Conservation (phyloP, 2,329 filamentous ascomycete genomes). For the Ambrosiella xylebori region DNA sequence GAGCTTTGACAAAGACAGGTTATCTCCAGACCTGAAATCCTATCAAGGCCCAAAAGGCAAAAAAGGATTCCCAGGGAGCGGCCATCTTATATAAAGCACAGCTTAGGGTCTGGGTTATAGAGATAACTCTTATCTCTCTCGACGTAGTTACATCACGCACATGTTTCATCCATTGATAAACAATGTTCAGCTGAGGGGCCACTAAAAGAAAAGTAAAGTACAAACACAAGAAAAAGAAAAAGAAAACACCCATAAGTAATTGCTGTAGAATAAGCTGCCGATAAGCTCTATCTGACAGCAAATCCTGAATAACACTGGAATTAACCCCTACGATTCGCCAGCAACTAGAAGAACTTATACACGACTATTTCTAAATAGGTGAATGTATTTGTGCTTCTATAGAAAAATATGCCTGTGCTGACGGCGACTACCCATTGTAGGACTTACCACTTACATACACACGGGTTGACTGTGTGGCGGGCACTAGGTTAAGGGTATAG, state of each 20-base stretch:
- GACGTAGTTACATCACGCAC: not conserved
- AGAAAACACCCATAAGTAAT: not conserved
- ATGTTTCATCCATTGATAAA: not conserved
- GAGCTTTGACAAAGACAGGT: not conserved
- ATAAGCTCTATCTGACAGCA: not conserved
- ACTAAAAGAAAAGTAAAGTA: no score
- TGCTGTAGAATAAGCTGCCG: not conserved
- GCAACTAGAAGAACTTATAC: no score
- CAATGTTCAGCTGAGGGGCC: not conserved
- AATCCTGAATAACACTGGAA: not conserved
- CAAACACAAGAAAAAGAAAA: no score
- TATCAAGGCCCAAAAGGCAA: not conserved
- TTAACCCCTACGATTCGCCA: not conserved
- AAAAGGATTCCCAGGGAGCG: not conserved
- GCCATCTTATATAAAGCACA: not conserved
- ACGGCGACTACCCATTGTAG: not conserved
- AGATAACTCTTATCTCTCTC: not conserved
- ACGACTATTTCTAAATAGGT: not conserved
- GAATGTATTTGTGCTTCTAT: not conserved
- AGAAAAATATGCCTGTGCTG: not conserved
- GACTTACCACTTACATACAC: not conserved
- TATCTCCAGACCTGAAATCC: not conserved
- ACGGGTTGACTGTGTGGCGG: not conserved
- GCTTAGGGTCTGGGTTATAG: not conserved
- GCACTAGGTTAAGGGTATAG: not conserved